Base-by-base conservation (phyloP, 169 alveolate genomes). In the Plasmodium malariae region DNA sequence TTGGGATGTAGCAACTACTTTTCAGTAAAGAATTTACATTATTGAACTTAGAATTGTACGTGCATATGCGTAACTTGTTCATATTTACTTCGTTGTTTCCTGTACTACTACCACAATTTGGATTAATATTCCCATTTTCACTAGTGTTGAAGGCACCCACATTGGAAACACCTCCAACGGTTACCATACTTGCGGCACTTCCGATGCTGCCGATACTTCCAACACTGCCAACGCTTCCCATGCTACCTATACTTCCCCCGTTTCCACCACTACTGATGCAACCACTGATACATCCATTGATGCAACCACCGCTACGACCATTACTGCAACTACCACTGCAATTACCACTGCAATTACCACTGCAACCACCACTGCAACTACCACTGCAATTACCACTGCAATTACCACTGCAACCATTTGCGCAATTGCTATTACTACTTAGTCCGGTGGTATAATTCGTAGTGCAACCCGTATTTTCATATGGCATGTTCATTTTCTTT, bases 1-100 rank as follows among this genome's bases (percentile, higher is more conserved):
- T 36, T n/a, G n/a, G n/a, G 5, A 21, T 12, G 28, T 70, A 36
- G 3, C 37, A 30, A 24, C 57, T 65, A 19, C 24, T 65, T 55
- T 70, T 70, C n/a, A 70, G 11, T 14, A 70, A 24, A 14, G 85
- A 70, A 36, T 70, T 28, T 1, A 36, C 19, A 55, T 55, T 21
- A 55, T 5, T 17, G 21, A 14, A 55, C 21, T 55, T 17, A 9
- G 28, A 17, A 17, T 55, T 55, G 21, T 55, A 17, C 5, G 32
- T 55, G 28, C 28, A 17, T n/a, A 17, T 12, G 21, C 9, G 5
- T 17, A 0, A 2, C 9, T 55, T n/a, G 11, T 55, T 55, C 5
- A 9, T 17, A 55, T 12, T 12, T 0, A 7, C 3, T 17, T 55
- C 5, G 5, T 5, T 19, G n/a, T n/a, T n/a, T n/a, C n/a, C n/a